Evolutionary conservation across 345 rosid species (phyloP).

Genomic region (Laguncularia racemosa): DNA sequence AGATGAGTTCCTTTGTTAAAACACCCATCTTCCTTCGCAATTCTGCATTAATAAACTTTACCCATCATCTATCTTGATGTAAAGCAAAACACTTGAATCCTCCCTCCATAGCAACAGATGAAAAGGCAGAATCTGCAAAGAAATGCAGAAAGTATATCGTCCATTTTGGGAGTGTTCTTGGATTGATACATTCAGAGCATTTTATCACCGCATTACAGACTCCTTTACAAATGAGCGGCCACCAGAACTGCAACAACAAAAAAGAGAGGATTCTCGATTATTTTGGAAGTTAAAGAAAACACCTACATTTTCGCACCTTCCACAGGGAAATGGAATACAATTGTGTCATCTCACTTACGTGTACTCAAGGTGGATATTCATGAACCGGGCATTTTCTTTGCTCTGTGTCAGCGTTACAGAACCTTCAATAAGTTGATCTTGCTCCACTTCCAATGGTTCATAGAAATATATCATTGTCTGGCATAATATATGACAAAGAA

Average conservation of each 20-base stretch:
- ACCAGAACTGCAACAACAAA: conserved; percentile 56
- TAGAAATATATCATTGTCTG: conserved; percentile 92
- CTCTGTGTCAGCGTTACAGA: conserved; percentile 74
- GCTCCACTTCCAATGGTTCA: conserved; percentile 86
- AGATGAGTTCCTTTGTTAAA: too few species aligned
- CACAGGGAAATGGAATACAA: too few species aligned
- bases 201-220: conserved; percentile 60
- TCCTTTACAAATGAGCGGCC: conserved; percentile 86
- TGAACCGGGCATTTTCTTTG: conserved; percentile 83
- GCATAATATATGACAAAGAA: conserved; percentile 15
- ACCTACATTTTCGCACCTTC: too few species aligned
- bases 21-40: too few species aligned
- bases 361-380: conserved; percentile 93
- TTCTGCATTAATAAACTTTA: too few species aligned
- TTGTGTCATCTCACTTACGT: conserved; percentile 37
- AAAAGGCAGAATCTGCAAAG: too few species aligned
- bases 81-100: too few species aligned
- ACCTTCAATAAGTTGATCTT: conserved; percentile 87
- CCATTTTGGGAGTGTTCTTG: conserved; percentile 5
- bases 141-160: conserved; percentile 7
- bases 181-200: conserved; percentile 6
- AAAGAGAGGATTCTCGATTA: neutral
- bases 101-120: too few species aligned
- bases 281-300: too few species aligned
- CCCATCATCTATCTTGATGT: too few species aligned